Conservation (phyloP, 371 early-diverging fungal genomes). For the Umbelopsis sp. region DNA sequence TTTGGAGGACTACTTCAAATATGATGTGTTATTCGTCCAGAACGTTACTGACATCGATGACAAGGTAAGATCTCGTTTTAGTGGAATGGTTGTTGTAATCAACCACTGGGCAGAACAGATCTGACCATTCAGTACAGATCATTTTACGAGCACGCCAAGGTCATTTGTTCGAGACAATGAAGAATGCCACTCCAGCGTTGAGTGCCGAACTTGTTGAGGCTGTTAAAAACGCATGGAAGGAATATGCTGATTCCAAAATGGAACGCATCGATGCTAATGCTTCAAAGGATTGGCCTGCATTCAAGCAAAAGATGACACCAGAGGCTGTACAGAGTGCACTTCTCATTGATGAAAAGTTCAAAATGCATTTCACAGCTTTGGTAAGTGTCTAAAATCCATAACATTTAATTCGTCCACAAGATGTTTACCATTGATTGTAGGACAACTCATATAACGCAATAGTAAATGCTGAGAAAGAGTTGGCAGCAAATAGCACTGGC, state of each 20-base stretch:
- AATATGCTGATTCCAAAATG: constrained; percentile 65
- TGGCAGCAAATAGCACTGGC: constrained; percentile 44
- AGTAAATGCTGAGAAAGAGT: constrained; percentile 48
- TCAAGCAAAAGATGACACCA: constrained; percentile 56
- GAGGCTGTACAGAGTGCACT: constrained; percentile 46
- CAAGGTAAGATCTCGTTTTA: constrained; percentile 63
- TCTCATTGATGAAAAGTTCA: constrained; percentile 70
- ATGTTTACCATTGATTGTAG: constrained; percentile 20
- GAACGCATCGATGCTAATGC: constrained; percentile 46
- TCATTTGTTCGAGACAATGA: constrained; percentile 74
- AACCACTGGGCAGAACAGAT: too few species aligned
- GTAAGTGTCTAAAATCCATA: constrained; percentile 34
- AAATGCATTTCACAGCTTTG: constrained; percentile 70
- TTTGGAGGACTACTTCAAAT: constrained; percentile 95
- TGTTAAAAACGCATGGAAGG: constrained; percentile 64
- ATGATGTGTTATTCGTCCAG: constrained; percentile 96
- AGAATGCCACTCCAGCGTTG: constrained; percentile 41
- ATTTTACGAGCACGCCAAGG: constrained; percentile 91
- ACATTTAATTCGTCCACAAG: not conserved
- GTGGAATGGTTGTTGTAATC: too few species aligned
- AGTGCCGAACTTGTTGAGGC: constrained; percentile 50
- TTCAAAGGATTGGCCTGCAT: constrained; percentile 55
- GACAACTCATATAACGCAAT: constrained; percentile 54
- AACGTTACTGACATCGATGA: constrained; percentile 99
- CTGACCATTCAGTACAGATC: constrained; percentile 57